Percentiles rank a stretch among this genome's conserved stretches.
Evolutionary conservation across 1,284 basidiomycete species (phyloP).

Genomic region (Naganishia sp.): DNA sequence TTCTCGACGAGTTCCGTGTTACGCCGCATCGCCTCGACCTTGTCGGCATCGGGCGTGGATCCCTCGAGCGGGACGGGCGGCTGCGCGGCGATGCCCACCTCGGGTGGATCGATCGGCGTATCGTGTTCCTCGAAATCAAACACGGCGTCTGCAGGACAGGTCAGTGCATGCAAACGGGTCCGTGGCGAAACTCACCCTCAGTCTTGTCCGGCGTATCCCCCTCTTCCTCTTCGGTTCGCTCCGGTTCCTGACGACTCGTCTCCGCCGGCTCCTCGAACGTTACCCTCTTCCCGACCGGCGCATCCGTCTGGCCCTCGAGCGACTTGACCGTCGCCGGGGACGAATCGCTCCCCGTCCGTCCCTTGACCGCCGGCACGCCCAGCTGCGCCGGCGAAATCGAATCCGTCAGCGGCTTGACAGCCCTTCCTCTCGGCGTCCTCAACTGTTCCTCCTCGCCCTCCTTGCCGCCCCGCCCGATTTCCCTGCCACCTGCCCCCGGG

Average conservation of each 20-base stretch:
- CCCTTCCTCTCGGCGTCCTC: constrained; percentile 39
- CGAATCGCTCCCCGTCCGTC: constrained; percentile 28
- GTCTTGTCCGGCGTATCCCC: constrained; percentile 14
- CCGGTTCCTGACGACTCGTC: constrained; percentile 29
- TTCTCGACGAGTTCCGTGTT: constrained; percentile 42
- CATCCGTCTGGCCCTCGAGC: constrained; percentile 1
- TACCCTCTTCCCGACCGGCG: constrained; percentile 36
- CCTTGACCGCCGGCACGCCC: constrained; percentile 1
- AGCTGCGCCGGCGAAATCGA: constrained; percentile 7
- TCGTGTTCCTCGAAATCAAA: constrained; percentile 50
- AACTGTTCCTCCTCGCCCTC: constrained; percentile 48
- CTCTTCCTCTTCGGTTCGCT: constrained; percentile 26
- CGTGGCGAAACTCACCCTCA: constrained; percentile 27
- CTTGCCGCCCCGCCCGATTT: not conserved
- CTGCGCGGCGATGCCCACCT: not conserved
- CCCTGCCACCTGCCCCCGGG: not conserved
- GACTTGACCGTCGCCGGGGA: constrained; percentile 34
- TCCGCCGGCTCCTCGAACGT: constrained; percentile 43
- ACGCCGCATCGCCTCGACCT: constrained; percentile 25
- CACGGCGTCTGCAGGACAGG: constrained; percentile 42
- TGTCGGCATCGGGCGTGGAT: constrained; percentile 21
- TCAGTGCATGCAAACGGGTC: not conserved
- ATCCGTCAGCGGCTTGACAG: constrained; percentile 31
- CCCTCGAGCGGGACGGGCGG: constrained; percentile 3
- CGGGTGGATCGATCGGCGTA: constrained; percentile 17